Conservation (phyloP, 2,329 filamentous ascomycete genomes). For the Talaromyces marneffei region DNA sequence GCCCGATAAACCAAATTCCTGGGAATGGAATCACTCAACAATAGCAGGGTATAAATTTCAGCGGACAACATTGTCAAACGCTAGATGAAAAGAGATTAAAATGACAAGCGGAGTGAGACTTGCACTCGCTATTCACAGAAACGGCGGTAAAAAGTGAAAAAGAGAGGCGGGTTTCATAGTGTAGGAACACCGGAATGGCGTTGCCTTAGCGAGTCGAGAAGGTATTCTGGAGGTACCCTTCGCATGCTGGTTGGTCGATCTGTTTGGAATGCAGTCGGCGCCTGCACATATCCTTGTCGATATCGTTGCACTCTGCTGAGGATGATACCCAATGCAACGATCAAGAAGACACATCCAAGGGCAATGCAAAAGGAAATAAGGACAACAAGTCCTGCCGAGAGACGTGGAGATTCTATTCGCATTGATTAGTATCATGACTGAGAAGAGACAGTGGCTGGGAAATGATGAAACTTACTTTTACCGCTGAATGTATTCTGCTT, state of each 20-base stretch:
- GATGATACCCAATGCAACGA: constrained; percentile 43
- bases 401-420: constrained; percentile 28
- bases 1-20: constrained; percentile 5
- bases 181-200: constrained; percentile 30
- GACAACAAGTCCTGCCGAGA: constrained; percentile 42
- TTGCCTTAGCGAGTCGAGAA: constrained; percentile 38
- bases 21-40: constrained; percentile 13
- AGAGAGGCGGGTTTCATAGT: constrained; percentile 22
- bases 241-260: constrained; percentile 43
- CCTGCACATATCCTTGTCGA: constrained; percentile 42
- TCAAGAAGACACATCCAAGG: constrained; percentile 44
- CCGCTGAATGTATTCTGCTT: constrained; percentile 68
- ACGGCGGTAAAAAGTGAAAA: neutral
- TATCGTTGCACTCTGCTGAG: constrained; percentile 44
- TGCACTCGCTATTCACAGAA: neutral
- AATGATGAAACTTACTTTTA: constrained; percentile 49
- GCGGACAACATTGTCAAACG: constrained; percentile 2
- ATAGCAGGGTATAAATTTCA: constrained; percentile 17
- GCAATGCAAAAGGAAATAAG: constrained; percentile 45
- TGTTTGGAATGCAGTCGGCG: constrained; percentile 40
- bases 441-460: neutral
- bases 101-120: neutral
- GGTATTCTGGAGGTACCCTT: constrained; percentile 43
- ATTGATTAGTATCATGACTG: constrained; percentile 11
- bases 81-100: constrained; percentile 10